Conservation (phyloP, 768 basidiomycete genomes). For the Gloeostereum incarnatum region DNA sequence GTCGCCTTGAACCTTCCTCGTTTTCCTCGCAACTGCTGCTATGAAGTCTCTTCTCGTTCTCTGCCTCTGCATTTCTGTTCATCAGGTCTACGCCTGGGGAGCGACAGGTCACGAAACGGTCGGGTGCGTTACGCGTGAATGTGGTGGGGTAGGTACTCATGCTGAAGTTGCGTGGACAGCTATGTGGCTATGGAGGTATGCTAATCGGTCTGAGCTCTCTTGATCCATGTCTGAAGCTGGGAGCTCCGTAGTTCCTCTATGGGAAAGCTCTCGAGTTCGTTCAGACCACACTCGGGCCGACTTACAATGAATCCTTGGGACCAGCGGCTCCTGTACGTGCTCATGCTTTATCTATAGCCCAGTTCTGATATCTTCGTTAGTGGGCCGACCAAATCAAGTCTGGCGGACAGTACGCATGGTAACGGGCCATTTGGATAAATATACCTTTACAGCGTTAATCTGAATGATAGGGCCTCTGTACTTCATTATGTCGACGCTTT, state of each 20-base stretch:
- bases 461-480: conserved; percentile 22
- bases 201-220: neutral
- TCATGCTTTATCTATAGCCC: neutral
- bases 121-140: conserved; percentile 19
- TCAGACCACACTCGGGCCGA: conserved; percentile 30
- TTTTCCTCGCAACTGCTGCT: too few species aligned
- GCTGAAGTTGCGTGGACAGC: too few species aligned
- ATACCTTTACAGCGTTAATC: neutral
- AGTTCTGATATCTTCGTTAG: conserved; percentile 13
- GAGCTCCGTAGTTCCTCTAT: conserved; percentile 41
- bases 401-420: conserved; percentile 28
- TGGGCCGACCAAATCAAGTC: conserved; percentile 44
- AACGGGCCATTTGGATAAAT: neutral
- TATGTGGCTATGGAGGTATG: neutral
- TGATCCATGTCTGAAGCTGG: conserved; percentile 17
- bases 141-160: neutral
- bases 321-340: conserved; percentile 34
- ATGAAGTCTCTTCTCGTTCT: too few species aligned
- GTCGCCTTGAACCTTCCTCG: too few species aligned
- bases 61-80: too few species aligned
- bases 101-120: conserved; percentile 33
- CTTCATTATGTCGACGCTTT: conserved; percentile 46
- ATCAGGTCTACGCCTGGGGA: conserved; percentile 29
- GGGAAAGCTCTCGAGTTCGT: conserved; percentile 40
- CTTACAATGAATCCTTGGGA: conserved; percentile 35